Base-by-base conservation (phyloP, 2,329 filamentous ascomycete species). In the Ambrosiella xylebori region DNA sequence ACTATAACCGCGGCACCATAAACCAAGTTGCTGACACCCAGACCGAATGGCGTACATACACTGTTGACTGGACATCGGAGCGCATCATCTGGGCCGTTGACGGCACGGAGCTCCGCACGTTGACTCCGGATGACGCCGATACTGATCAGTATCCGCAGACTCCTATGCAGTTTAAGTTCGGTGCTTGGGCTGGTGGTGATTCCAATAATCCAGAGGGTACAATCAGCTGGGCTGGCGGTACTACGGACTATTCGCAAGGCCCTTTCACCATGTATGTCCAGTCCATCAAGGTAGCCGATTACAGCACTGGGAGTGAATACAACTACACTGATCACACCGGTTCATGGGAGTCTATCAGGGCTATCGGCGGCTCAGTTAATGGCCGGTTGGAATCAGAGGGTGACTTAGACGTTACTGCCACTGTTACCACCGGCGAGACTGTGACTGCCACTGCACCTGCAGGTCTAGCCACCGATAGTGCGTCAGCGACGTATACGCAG, bases 131-230 rank as follows among this genome's bases (percentile, higher is more conserved):
- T 54, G 82, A 86, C 56, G 86, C 90, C 61, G 79, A 84, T 61
- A 67, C 74, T 58, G 76, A 76, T 62, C 86, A 95, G 70, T 98
- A 94, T 67, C 93, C 93, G 7, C 93, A 98, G 72, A 89, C 89
- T 0, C 93, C 93, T 3, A 95, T 95, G 88, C 85, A 89, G 71
- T 73, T 97, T 71, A 94, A 91, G 71, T 82, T 97, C 65, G 93
- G 93, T 61, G 75, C 85, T 59, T 98, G 93, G 93, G 83, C 88
- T 57, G 93, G 89, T 66, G 93, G 93, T 64, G 93, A 97, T 69
- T 71, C 88, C 0, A 76, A 75, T 64, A 96, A 97, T 69, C 67
- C 82, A 0, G 69, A 76, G 12, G 93, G 93, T 59, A 97, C 91
- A 13, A 88, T 97, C 65, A 75, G 81, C 63, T 98, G 93, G 93